A percentile compares a stretch with the other conserved stretches of the same genome.
Conservation (phyloP, 2,329 filamentous ascomycete species). For the Alternaria ethzedia region DNA sequence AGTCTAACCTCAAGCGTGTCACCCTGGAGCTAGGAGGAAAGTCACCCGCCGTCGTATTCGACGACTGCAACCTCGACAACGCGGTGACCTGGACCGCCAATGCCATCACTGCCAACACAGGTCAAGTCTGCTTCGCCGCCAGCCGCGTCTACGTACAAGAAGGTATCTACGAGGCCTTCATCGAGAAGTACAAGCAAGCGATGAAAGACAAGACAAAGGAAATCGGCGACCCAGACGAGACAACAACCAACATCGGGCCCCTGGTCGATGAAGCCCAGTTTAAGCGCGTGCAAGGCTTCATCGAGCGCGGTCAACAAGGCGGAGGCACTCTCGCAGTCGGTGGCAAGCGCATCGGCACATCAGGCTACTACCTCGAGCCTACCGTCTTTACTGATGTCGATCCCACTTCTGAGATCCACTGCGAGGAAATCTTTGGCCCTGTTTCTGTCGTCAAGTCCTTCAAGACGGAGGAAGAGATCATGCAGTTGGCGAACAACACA, state of each 20-base stretch:
- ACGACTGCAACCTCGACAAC: slow-evolving; percentile 53
- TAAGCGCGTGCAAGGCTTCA: slow-evolving; percentile 44
- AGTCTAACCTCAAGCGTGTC: slow-evolving; percentile 52
- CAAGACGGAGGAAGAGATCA: slow-evolving; percentile 50
- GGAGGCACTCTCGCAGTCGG: slow-evolving; percentile 43
- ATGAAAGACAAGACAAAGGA: slow-evolving; percentile 40
- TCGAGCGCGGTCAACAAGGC: slow-evolving; percentile 40
- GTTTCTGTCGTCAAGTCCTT: slow-evolving; percentile 45
- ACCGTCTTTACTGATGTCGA: slow-evolving; percentile 47
- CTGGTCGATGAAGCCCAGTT: slow-evolving; percentile 44
- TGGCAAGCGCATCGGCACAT: slow-evolving; percentile 39
- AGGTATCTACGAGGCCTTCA: slow-evolving; percentile 47
- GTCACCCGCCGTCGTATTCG: slow-evolving; percentile 53
- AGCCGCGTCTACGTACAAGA: slow-evolving; percentile 50
- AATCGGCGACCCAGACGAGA: slow-evolving; percentile 40
- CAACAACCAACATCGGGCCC: slow-evolving; percentile 42
- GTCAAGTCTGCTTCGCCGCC: slow-evolving; percentile 49
- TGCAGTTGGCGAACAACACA: slow-evolving; percentile 47
- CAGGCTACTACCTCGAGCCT: slow-evolving; percentile 44
- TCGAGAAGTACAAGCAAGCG: slow-evolving; percentile 43
- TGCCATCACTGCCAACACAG: slow-evolving; percentile 47
- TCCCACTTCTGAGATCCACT: slow-evolving; percentile 42
- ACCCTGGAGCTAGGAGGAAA: slow-evolving; percentile 56
- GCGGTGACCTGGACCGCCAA: slow-evolving; percentile 46
- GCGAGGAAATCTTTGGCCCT: slow-evolving; percentile 49